Evolutionary conservation across 306 rosid species (phyloP), one percentile per base, ranked within the genome.

Genomic region (Dalbergia cultrata): DNA sequence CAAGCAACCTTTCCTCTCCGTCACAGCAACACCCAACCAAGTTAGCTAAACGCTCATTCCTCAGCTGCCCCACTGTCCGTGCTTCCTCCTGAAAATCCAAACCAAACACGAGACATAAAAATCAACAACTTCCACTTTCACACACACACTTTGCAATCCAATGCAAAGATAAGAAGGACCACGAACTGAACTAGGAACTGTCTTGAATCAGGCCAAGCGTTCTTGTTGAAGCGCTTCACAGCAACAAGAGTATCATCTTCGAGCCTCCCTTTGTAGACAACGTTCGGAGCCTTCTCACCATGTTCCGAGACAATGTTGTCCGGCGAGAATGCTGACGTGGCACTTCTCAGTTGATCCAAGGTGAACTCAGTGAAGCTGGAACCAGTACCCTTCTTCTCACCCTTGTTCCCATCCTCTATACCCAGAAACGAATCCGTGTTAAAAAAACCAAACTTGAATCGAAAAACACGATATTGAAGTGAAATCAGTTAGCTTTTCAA

Each of bases 211-310:
- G 97, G 97, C 97, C 97, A 92, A 69, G 97, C 95, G 35, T 84
- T 87, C 78, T 85, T 86, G 85, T 92, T 92, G 80, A 92, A 92
- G 26, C 95, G 89, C 87, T 92, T 92, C 39, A 92, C 90, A 44
- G 95, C 97, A 81, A 92, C 70, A 78, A 70, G 76, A 33, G 69
- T 75, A 37, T 87, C 94, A 14, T 87, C 92, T 3, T 89, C 93
- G 44, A 89, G 86, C 82, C 58, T 75, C 41, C 97, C 97, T 83
- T 76, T 81, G 74, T 90, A 92, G 8, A 92, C 97, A 78, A 92
- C 92, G 79, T 92, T 92, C 1, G 97, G 97, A 88, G 97, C 97
- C 78, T 90, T 92, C 90, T 90, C 97, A 11, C 97, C 97, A 47
- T 92, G 97, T 86, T 92, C 97, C 10, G 97, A 92, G 9, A 92